Evolutionary conservation across 306 rosid genomes (phyloP), one percentile per base, ranked within the genome.

Genomic region (Erythrophleum fordii): DNA sequence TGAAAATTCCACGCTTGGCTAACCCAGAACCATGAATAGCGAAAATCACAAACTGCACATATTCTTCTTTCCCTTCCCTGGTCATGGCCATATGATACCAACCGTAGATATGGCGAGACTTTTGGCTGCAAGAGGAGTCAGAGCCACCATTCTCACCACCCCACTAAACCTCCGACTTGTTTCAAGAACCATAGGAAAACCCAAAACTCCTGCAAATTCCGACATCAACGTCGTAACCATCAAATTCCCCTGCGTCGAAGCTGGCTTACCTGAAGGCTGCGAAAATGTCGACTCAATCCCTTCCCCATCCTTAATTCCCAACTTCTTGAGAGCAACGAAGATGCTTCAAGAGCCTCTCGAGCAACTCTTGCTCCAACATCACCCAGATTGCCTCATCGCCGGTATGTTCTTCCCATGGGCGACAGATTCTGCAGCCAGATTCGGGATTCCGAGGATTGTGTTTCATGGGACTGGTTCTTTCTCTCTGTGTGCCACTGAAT

Each of bases 401-500:
- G 91, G 86, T 77, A 35, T 53, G 46, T 74, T 86, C 53, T 93
- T 81, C 69, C 89, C 90, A 0, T 86, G 89, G 89, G 70, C 87
- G 0, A 86, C 89, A 0, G 87, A 90, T n/a, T 85, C 86, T 0
- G 89, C 95, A 0, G 75, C 82, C 0, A 89, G 84, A 20, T 66
- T 81, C n/a, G 81, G 80, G 0, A 87, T 90, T 61, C 97, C 93
- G 0, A 80, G 90, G 81, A 48, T 91, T n/a, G 81, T 78, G 55
- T 93, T 93, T 28, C 86, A 85, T 13, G 93, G 92, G 0, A 31
- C 77, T 1, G 46, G 94, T 12, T 88, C 73, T 70, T 87, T 91
- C 61, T 73, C 94, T 5, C 3, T 80, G 3, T 86, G 88, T 53
- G 84, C 89, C 14, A 11, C 7, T 0, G 87, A 81, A 2, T 76